These are phyloP conservation scores for Neopestalotiopsis rosae DNA, from an alignment of 2,329 filamentous ascomycete genomes.

Conservation along the genomic window DNA sequence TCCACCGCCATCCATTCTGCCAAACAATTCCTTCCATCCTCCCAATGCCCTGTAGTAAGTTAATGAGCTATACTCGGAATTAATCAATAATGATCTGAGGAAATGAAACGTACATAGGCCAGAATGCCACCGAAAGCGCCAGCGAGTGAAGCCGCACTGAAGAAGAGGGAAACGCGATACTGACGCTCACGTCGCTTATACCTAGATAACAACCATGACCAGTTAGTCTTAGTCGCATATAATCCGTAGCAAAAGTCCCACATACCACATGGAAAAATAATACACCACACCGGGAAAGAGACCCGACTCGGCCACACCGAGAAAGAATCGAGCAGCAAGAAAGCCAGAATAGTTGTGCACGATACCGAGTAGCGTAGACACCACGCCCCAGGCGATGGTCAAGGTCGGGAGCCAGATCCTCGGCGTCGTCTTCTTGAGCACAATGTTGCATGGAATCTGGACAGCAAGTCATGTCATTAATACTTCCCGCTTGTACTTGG, in stretches of 20 bases:
- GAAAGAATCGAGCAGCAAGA: constrained; percentile 58
- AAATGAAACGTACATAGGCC: constrained; percentile 49
- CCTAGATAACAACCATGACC: constrained; percentile 40
- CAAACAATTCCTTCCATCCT: constrained; percentile 59
- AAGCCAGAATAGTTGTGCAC: constrained; percentile 57
- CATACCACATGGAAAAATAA: constrained; percentile 57
- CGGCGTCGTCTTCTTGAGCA: constrained; percentile 65
- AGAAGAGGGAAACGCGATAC: constrained; percentile 61
- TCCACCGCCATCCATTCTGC: constrained; percentile 61
- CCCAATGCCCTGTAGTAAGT: constrained; percentile 52
- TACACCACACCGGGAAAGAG: constrained; percentile 57
- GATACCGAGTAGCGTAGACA: constrained; percentile 57
- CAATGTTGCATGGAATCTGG: constrained; percentile 65
- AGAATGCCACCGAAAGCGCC: constrained; percentile 63
- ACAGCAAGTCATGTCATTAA: not conserved
- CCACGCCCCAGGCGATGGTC: constrained; percentile 60
- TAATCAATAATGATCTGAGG: not conserved
- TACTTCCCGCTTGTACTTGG: too few relatives aligned
- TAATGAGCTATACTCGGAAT: not conserved
- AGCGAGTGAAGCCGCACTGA: constrained; percentile 58
- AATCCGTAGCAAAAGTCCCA: not conserved
- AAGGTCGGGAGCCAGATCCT: constrained; percentile 62
- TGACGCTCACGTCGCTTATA: constrained; percentile 60
- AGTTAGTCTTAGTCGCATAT: not conserved
- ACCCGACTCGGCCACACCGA: constrained; percentile 59